A percentile compares a stretch with the other conserved stretches of the same genome.
phyloP scores from a whole-genome alignment of 345 rosid species.

The Eucalyptus fibrosa region DNA sequence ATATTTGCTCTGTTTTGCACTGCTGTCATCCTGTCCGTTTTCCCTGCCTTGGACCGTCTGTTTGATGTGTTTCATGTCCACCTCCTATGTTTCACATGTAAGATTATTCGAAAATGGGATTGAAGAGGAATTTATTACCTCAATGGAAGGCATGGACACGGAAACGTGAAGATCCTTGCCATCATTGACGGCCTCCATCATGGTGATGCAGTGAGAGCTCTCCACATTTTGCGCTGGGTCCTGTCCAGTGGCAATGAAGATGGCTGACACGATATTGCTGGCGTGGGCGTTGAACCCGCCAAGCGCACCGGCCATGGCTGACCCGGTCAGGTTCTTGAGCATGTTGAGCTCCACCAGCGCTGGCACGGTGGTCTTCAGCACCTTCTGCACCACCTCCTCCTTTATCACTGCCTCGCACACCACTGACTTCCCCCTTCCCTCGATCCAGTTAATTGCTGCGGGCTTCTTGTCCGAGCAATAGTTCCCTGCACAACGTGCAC shows the following conservation, averaged over 20 bases:
- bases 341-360: conserved; percentile 61
- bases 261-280: conserved; percentile 53
- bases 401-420: conserved; percentile 57
- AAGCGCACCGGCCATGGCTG: conserved; percentile 72
- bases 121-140: conserved; percentile 14
- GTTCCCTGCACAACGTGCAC: conserved; percentile 16
- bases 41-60: background rate
- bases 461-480: conserved; percentile 68
- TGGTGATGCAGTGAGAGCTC: conserved; percentile 72
- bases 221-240: conserved; percentile 84
- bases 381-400: conserved; percentile 45
- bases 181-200: conserved; percentile 45
- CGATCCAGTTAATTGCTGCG: conserved; percentile 65
- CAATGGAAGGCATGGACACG: conserved; percentile 70
- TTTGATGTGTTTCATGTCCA: background rate
- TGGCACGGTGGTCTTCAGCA: conserved; percentile 52
- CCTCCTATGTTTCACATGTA: background rate
- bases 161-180: conserved; percentile 66
- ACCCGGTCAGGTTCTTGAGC: conserved; percentile 67
- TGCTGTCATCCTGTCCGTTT: background rate
- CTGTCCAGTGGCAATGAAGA: conserved; percentile 70
- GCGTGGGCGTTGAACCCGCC: conserved; percentile 86
- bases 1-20: background rate
- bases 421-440: conserved; percentile 65
- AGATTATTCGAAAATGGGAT: background rate